These are phyloP conservation scores for Phytophthora boehmeriae DNA, from an alignment of 352 stramenopile species.

Conservation along the genomic window DNA sequence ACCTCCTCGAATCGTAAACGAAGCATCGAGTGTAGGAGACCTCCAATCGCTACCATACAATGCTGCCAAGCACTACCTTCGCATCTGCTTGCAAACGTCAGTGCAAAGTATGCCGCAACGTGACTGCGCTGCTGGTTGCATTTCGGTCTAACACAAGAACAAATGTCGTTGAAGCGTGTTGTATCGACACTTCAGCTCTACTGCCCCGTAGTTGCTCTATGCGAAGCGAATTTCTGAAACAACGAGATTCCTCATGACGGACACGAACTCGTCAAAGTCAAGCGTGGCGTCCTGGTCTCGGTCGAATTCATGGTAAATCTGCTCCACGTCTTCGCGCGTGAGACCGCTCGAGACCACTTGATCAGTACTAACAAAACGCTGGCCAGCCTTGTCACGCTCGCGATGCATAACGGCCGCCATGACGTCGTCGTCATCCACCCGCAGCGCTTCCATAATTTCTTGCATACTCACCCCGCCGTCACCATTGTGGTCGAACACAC, in stretches of 20 bases:
- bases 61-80: background rate
- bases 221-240: background rate
- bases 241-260: slow-evolving; percentile 55
- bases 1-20: no score
- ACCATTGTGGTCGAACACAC: slow-evolving; percentile 71
- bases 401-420: slow-evolving; percentile 46
- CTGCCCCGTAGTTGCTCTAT: no score
- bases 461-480: slow-evolving; percentile 70
- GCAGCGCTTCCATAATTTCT: slow-evolving; percentile 76
- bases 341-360: slow-evolving; percentile 42
- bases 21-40: no score
- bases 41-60: no score
- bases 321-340: slow-evolving; percentile 60
- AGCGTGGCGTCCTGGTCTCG: slow-evolving; percentile 52
- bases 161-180: no score
- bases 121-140: slow-evolving; percentile 22
- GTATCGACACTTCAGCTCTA: no score
- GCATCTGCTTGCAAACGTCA: no score
- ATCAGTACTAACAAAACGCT: background rate
- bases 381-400: slow-evolving; percentile 33
- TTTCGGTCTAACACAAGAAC: slow-evolving; percentile 10
- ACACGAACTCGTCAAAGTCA: slow-evolving; percentile 75
- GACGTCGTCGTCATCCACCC: slow-evolving; percentile 70
- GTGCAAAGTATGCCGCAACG: no score
- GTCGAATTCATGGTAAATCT: slow-evolving; percentile 66